Evolutionary conservation across 371 early-diverging fungal species (phyloP).

Genomic region (Smittium culicis): DNA sequence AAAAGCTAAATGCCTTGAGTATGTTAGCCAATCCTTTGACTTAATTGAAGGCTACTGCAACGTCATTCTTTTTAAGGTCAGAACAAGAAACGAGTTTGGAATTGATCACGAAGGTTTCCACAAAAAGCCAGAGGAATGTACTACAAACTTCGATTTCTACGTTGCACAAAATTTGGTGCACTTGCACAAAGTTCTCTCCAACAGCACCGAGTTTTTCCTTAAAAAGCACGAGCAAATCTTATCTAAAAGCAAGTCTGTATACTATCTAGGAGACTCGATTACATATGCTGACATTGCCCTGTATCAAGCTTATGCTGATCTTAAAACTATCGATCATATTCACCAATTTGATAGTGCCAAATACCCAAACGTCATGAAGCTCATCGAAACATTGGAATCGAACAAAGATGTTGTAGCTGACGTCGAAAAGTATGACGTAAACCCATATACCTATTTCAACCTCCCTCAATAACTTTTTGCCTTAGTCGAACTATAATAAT

Average conservation of each 20-base stretch:
- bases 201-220: constrained; percentile 7
- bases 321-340: background rate
- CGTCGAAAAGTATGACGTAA: too few species aligned
- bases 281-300: constrained; percentile 19
- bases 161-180: constrained; percentile 1
- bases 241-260: constrained; percentile 20
- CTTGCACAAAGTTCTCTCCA: constrained; percentile 8
- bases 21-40: constrained; percentile 12
- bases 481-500: too few species aligned
- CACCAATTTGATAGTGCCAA: background rate
- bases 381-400: background rate
- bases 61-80: too few species aligned
- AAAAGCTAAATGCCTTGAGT: constrained; percentile 19
- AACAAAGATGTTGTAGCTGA: background rate
- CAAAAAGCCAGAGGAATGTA: too few species aligned
- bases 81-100: too few species aligned
- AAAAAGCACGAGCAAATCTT: constrained; percentile 14
- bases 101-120: too few species aligned
- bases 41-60: background rate
- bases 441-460: too few species aligned
- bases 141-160: too few species aligned
- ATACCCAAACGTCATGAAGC: background rate
- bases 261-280: constrained; percentile 22
- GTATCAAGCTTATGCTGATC: constrained; percentile 12
- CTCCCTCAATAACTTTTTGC: background rate